Evolutionary conservation across 176 grass and related monocot genomes (phyloP), one percentile per base, ranked within the genome.

Genomic region (Hyparrhenia diplandra): DNA sequence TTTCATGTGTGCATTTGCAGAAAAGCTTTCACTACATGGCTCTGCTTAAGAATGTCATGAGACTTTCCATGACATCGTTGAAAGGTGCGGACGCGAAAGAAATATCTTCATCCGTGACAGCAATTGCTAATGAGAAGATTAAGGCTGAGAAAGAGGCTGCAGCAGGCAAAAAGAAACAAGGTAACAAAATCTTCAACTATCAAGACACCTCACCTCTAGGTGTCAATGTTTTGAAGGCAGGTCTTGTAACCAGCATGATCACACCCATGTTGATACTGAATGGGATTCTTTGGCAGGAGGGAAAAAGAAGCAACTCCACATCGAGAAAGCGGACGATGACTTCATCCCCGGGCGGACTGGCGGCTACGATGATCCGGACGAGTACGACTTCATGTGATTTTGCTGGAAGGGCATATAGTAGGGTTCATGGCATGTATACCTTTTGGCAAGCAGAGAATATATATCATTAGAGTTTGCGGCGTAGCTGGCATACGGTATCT

Each of bases 21-120:
- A 96, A 96, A 92, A 96, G 93, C 80, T 96, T 90, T 80, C 90
- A 96, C 75, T 96, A 92, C 76, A 92, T 90, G 64, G 85, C 67
- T 74, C 84, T 96, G 13, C 87, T 96, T 21, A 96, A 96, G 84
- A 85, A 89, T 72, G 82, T 96, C 45, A 92, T 90, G 34, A 92
- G 90, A 75, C 82, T 86, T 71, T 83, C 90, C 5, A 90, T 88
- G 85, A 51, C 75, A 63, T 68, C 88, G 0, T 71, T 96, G 85
- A 92, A 96, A 88, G 93, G 90, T 6, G 93, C 93, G 3, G 90
- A 96, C 36, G 93, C 90, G 1, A 96, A 96, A 77, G 93, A 96
- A 8, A 85, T 96, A 85, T 89, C 93, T n/a, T 96, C 93, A 24
- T 92, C 93, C 0, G 71, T 88, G 18, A 82, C 90, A n/a, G 93